Evolutionary conservation across 257 asterid genomes (phyloP).

Genomic region (Henckelia pumila): DNA sequence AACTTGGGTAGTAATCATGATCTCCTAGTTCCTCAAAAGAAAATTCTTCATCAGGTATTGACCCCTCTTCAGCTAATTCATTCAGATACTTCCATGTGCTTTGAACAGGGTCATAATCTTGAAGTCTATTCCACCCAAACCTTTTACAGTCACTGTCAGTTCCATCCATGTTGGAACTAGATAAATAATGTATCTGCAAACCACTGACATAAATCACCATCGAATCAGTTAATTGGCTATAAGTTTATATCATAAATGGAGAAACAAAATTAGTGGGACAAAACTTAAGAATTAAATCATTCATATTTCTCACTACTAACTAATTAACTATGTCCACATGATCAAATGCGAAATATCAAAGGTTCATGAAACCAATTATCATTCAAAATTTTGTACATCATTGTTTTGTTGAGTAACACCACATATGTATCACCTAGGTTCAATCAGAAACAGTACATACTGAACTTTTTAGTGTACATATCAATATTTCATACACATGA

Average conservation of each 20-base stretch:
- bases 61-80: constrained; percentile 43
- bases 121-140: constrained; percentile 75
- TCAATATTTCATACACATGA: not conserved
- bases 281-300: constrained; percentile 2
- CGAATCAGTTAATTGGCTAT: constrained; percentile 25
- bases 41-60: constrained; percentile 52
- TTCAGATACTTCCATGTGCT: constrained; percentile 75
- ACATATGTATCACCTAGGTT: not conserved
- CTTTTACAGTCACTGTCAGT: constrained; percentile 67
- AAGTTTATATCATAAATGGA: constrained; percentile 12
- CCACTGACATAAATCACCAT: constrained; percentile 57
- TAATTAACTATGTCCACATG: not conserved
- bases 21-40: constrained; percentile 71
- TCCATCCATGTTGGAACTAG: constrained; percentile 70
- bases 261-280: constrained; percentile 3
- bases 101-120: constrained; percentile 61
- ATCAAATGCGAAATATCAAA: not conserved
- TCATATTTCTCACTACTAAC: not conserved
- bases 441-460: not conserved
- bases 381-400: not conserved
- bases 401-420: not conserved
- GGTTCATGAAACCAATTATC: not conserved
- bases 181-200: constrained; percentile 72
- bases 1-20: constrained; percentile 84
- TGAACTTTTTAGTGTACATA: not conserved